Base-by-base conservation (phyloP, 2,329 filamentous ascomycete genomes). In the Ophiocordyceps australis region DNA sequence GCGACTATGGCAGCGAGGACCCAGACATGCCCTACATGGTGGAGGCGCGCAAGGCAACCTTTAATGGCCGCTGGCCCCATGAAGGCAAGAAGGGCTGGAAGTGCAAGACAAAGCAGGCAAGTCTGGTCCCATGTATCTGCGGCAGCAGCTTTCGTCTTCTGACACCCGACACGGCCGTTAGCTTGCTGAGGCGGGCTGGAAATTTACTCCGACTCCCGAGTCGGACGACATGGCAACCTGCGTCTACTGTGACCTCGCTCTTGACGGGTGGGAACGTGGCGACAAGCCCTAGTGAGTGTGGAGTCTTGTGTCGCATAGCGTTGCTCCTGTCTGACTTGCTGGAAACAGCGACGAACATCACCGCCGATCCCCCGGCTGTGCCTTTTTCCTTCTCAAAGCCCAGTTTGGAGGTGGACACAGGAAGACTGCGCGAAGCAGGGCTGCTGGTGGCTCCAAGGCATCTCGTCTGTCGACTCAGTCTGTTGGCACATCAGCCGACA, bases 131-230 rank as follows among this genome's bases (percentile, higher is more conserved):
- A 12, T 2, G n/a, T 15, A n/a, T 10, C 14, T 5, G 12, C 15
- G 12, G 16, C 17, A 20, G 16, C 13, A 20, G 16, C 13, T 17
- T 14, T 21, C 25, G 5, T 16, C 22, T 24, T 18, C 30, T 33
- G 26, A 36, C 24, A 7, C 7, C 20, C 3, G 7, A 7, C n/a
- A 7, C 39, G n/a, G n/a, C n/a, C n/a, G n/a, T n/a, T n/a, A 89
- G 73, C 74, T 95, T 56, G 81, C 81, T 18, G 80, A 86, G 36
- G 80, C 82, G 16, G 89, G 89, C 9, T 98, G 86, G 85, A 83
- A 78, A 44, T 94, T 85, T 51, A 91, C 83, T 14, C 85, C 89
- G 0, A 80, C 71, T 5, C 55, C 68, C 22, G 82, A 86, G 22
- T 81, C 74, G 9, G 75, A 89, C 35, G 89, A 98, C 47, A 80